phyloP scores from a whole-genome alignment of 441 rosid species.

The Pelargonium cotyledonis region DNA sequence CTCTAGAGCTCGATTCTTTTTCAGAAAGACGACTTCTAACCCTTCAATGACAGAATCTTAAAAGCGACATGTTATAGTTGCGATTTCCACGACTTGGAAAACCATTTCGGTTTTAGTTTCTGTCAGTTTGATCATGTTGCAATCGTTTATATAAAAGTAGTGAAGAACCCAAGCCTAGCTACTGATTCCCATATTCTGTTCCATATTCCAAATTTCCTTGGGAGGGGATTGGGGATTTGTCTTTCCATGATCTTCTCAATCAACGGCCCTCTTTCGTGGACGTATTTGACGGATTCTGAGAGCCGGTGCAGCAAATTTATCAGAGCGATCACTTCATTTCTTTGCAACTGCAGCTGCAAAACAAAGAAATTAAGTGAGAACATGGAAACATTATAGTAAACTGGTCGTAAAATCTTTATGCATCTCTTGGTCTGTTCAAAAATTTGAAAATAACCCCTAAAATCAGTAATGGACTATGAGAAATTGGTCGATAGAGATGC shows the following conservation, averaged over 20 bases:
- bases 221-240: slow-evolving; percentile 19
- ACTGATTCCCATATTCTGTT: slow-evolving; percentile 27
- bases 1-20: too few species aligned
- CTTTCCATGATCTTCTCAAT: slow-evolving; percentile 43
- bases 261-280: slow-evolving; percentile 55
- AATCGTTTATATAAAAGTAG: not conserved
- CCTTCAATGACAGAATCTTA: too few species aligned
- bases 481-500: too few species aligned
- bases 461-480: too few species aligned
- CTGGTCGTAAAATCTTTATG: too few species aligned
- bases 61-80: not conserved
- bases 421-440: too few species aligned
- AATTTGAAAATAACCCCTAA: too few species aligned
- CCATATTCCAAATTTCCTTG: slow-evolving; percentile 20
- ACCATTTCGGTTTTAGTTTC: not conserved
- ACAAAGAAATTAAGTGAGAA: not conserved
- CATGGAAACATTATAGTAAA: not conserved
- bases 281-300: slow-evolving; percentile 65
- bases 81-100: not conserved
- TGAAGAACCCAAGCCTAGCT: slow-evolving; percentile 22
- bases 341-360: slow-evolving; percentile 59
- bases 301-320: slow-evolving; percentile 66
- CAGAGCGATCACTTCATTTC: slow-evolving; percentile 80
- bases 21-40: too few species aligned
- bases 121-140: not conserved